Base-by-base conservation (phyloP, 352 stramenopile genomes). In the Phytophthora agathidicida region DNA sequence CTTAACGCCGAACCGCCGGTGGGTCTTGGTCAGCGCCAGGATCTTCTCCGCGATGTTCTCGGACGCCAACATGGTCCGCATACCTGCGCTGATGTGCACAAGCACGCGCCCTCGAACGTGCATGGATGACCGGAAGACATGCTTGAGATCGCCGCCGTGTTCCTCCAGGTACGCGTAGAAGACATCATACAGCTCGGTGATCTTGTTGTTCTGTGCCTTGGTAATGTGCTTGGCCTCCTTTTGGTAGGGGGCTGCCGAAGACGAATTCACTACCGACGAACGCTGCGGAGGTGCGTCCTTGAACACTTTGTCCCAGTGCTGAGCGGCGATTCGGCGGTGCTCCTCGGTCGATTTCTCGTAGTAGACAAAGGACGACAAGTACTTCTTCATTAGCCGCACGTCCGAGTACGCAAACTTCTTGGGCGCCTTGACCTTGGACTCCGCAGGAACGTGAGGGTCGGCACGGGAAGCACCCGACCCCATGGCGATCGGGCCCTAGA, bases 71-170 rank as follows among this genome's bases (percentile, higher is more conserved):
- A 86, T 65, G 0, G 61, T 75, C n/a, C 74, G 71, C 64, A 84
- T 83, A 20, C 73, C 77, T n/a, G 60, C 59, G 33, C 70, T 81
- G 43, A 84, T 84, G 35, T 87, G 73, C 2, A 84, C 60, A 0
- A 87, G 71, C 13, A 83, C 77, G 11, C 65, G 65, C 20, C 75
- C 67, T 14, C 71, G 65, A 3, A 83, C 45, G 23, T 84, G 71
- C 58, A 81, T 78, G 3, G 77, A 87, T 13, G 72, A 82, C 0
- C 73, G 64, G 44, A 83, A 87, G 13, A 87, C 59, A 14, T 75
- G 66, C 38, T 79, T 70, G 2, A 87, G 57, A 45, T 87, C 77
- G 3, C 74, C 71, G 4, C 71, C 69, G 41, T 79, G 35, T 16
- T 79, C 54, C 22, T 81, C 73, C 2, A 87, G 56, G 22, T 74